These are phyloP conservation scores for Dryas integrifolia DNA, from an alignment of 331 rosid species.

Conservation along the genomic window DNA sequence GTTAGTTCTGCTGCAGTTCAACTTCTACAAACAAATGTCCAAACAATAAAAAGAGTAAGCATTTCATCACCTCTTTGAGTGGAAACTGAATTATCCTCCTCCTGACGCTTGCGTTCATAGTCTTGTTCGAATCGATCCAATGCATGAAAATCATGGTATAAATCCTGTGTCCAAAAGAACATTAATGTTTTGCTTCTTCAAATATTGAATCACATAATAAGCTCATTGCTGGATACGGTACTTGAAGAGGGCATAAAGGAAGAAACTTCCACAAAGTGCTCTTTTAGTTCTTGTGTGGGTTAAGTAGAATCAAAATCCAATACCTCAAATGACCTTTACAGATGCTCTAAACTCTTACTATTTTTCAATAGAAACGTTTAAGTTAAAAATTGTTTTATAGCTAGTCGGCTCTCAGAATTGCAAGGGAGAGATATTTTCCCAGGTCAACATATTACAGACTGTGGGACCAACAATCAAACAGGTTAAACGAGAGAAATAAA, in stretches of 20 bases:
- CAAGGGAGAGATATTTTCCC: too few species aligned
- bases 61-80: conserved; percentile 46
- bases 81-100: conserved; percentile 44
- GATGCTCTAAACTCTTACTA: neutral
- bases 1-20: neutral
- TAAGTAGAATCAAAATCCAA: neutral
- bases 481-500: too few species aligned
- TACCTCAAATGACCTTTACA: neutral
- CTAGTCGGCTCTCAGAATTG: too few species aligned
- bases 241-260: neutral
- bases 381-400: neutral
- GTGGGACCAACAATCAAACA: too few species aligned
- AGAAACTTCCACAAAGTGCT: neutral
- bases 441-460: too few species aligned
- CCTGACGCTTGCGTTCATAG: conserved; percentile 46
- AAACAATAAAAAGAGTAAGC: neutral
- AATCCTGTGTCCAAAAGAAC: conserved; percentile 46
- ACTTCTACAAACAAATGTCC: neutral
- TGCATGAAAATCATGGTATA: conserved; percentile 73
- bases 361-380: neutral
- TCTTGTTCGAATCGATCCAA: conserved; percentile 69
- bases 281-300: neutral
- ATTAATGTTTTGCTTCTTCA: neutral
- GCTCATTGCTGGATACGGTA: neutral
- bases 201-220: neutral